Base-by-base conservation (phyloP, 2,329 filamentous ascomycete genomes). In the Curvularia hawaiiensis region DNA sequence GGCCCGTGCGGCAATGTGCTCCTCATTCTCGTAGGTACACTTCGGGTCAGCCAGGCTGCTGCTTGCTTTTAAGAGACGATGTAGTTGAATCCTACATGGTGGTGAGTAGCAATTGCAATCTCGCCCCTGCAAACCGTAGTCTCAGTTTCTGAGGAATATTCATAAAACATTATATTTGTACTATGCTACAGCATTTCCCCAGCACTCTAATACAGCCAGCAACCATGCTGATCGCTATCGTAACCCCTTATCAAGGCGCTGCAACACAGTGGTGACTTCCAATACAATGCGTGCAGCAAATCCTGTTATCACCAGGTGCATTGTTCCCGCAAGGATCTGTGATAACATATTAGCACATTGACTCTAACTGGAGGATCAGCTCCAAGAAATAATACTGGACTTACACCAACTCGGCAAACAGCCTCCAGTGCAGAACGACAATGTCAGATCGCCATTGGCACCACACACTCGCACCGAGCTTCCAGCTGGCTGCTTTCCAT, bases 391-490 rank as follows among this genome's bases (percentile, higher is more conserved):
- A 4, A 24, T 14, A 11, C 28, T 43, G 8, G 4, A 66, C 67
- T 61, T 62, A 70, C 68, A 69, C 70, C 71, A 74, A 47, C 63
- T 66, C 12, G 70, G 71, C 64, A 74, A 62, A 49, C 71, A 74
- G 56, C 67, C 56, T 1, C 58, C 60, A 2, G 64, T 71, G 50
- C 70, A 73, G 26, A 74, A 67, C 3, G 65, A 67, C 52, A 73
- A 44, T 48, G 68, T 65, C 41, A 73, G 39, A 54, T 72, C 61
- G 6, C 62, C 63, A 5, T 59, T 59, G 24, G 60, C 62, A 35
- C 59, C 53, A 45, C 70, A 73, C 40, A 39, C 61, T 59, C 61
- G 66, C 3, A 66, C 60, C 45, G 69, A 60, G 22, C 68, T 71
- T 14, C 65, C 67, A 2, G 57, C 64, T 3, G 69, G 65, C 49